Conservation (phyloP, 257 asterid species). For the Fraxinus pennsylvanica region DNA sequence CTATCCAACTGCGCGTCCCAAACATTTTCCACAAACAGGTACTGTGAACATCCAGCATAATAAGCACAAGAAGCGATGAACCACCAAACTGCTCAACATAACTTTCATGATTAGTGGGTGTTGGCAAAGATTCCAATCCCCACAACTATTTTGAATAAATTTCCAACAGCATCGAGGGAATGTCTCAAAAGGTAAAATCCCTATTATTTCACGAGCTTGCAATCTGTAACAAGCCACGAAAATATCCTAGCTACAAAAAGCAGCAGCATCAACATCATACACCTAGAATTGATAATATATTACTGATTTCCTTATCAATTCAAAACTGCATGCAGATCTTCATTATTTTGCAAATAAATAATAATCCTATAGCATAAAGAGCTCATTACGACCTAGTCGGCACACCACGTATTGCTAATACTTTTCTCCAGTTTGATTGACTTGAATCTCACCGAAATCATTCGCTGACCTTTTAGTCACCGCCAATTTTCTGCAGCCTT, state of each 20-base stretch:
- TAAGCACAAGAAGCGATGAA: not conserved
- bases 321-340: not conserved
- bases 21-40: not conserved
- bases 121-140: not conserved
- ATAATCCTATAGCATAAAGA: not conserved
- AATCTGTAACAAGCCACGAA: not conserved
- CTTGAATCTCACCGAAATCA: not conserved
- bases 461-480: not conserved
- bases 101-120: not conserved
- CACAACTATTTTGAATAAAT: not conserved
- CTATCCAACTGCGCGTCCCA: not conserved
- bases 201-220: not conserved
- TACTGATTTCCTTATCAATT: not conserved
- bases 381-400: not conserved
- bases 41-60: not conserved
- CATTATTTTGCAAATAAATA: not conserved
- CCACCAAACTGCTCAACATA: not conserved
- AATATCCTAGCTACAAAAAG: not conserved
- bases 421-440: not conserved
- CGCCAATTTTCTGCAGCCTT: not conserved
- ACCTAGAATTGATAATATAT: not conserved
- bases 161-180: not conserved
- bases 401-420: not conserved
- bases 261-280: not conserved
- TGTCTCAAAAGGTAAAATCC: not conserved